Percentiles rank a stretch among this genome's conserved stretches.
These are phyloP conservation scores for Chenopodium quinoa DNA, from an alignment of 148 eudicot genomes.

Conservation along the genomic window DNA sequence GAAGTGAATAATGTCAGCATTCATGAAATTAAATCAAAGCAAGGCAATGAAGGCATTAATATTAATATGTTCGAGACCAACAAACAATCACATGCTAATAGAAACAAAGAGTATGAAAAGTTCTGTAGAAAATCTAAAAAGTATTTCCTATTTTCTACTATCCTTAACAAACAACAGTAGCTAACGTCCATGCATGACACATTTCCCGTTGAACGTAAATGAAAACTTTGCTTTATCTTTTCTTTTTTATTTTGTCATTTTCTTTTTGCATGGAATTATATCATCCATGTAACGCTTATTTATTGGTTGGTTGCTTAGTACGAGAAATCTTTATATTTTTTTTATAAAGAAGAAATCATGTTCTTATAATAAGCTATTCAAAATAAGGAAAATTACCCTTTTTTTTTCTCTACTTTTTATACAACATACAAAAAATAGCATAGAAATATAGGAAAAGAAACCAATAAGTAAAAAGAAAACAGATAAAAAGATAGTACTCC, in stretches of 20 bases:
- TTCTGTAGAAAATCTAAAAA: constrained; percentile 20
- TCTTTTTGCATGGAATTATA: constrained; percentile 36
- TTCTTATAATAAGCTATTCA: constrained; percentile 20
- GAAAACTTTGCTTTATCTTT: constrained; percentile 8
- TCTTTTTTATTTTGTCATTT: neutral
- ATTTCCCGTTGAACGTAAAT: constrained; percentile 39
- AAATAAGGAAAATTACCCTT: constrained; percentile 4
- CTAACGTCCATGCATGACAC: constrained; percentile 62
- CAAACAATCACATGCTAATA: neutral
- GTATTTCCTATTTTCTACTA: neutral
- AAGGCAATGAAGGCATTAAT: neutral
- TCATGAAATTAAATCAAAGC: neutral
- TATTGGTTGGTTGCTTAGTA: constrained; percentile 29
- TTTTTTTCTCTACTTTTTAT: constrained; percentile 49
- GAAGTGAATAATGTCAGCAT: neutral
- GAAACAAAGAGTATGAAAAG: neutral
- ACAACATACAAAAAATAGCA: constrained; percentile 1
- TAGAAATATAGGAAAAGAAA: constrained; percentile 8
- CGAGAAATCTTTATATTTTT: constrained; percentile 30
- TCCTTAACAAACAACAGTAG: constrained; percentile 7
- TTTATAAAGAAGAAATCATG: constrained; percentile 29
- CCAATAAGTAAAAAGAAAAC: constrained; percentile 14
- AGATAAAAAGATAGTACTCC: neutral
- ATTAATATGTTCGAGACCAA: constrained; percentile 3
- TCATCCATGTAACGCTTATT: neutral